Evolutionary conservation across 1,284 basidiomycete species (phyloP).

Genomic region (Rhodotorula sp.): DNA sequence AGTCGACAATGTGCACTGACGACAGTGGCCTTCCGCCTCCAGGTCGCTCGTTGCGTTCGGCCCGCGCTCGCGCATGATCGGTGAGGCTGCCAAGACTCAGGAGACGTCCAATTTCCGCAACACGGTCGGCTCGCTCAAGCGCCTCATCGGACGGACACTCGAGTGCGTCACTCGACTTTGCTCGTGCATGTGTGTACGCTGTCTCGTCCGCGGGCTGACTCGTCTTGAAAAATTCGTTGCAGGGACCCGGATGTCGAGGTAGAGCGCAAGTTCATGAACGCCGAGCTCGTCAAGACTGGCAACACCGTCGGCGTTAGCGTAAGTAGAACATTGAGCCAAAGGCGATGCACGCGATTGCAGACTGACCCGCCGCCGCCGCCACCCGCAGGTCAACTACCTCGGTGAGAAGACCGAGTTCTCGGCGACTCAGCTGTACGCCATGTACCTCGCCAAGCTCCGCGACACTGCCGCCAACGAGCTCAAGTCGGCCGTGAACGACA

Average conservation of each 20-base stretch:
- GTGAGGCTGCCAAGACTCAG: slow-evolving; percentile 90
- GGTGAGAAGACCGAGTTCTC: slow-evolving; percentile 76
- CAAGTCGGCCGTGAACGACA: slow-evolving; percentile 78
- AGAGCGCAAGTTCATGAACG: slow-evolving; percentile 87
- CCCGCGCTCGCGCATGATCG: slow-evolving; percentile 78
- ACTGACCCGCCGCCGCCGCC: neutral
- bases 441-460: slow-evolving; percentile 82
- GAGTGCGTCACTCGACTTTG: slow-evolving; percentile 16
- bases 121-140: slow-evolving; percentile 85
- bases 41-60: slow-evolving; percentile 92
- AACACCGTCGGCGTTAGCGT: slow-evolving; percentile 82
- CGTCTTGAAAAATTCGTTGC: neutral
- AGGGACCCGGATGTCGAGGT: slow-evolving; percentile 54
- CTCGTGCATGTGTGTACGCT: neutral
- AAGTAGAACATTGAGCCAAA: slow-evolving; percentile 43
- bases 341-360: neutral
- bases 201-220: neutral
- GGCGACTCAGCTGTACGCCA: slow-evolving; percentile 79
- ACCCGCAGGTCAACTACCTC: slow-evolving; percentile 74
- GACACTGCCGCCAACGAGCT: slow-evolving; percentile 81
- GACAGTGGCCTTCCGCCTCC: neutral
- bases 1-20: no score
- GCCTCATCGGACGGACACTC: slow-evolving; percentile 75
- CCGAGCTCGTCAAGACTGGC: slow-evolving; percentile 73
- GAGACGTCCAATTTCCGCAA: slow-evolving; percentile 98